Evolutionary conservation across 495 filamentous ascomycete genomes (phyloP).

Genomic region (Aspergillus heteromorphus): DNA sequence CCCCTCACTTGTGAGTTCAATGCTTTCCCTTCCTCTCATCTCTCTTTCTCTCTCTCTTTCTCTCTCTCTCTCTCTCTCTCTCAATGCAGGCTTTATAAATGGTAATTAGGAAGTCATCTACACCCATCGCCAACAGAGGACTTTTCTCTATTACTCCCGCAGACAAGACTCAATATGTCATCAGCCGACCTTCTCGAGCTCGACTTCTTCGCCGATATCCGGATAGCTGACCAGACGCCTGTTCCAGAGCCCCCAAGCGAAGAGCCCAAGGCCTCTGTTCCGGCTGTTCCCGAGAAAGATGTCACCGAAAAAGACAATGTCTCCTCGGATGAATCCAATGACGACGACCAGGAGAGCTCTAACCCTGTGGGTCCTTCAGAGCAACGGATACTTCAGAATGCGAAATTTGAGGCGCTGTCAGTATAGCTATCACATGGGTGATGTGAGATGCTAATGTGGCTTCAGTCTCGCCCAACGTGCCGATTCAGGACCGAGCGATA

Average conservation of each 20-base stretch:
- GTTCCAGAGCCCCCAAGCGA: background rate
- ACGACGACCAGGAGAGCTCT: constrained; percentile 23
- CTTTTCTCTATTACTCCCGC: background rate
- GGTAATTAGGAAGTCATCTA: too few species aligned
- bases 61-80: too few species aligned
- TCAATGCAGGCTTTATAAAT: too few species aligned
- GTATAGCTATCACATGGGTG: constrained; percentile 8
- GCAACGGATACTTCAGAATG: constrained; percentile 44
- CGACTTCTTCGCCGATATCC: background rate
- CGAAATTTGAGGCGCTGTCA: constrained; percentile 49
- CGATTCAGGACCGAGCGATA: constrained; percentile 24
- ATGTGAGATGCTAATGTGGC: constrained; percentile 13
- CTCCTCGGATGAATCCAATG: constrained; percentile 27
- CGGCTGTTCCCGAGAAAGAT: background rate
- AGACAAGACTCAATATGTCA: background rate
- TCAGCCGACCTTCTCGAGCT: background rate
- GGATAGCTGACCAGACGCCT: background rate
- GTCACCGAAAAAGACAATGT: too few species aligned
- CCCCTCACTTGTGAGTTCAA: background rate
- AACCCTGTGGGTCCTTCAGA: constrained; percentile 37
- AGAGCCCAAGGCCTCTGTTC: too few species aligned
- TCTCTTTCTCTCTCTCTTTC: background rate
- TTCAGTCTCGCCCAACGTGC: constrained; percentile 40
- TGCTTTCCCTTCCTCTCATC: background rate
- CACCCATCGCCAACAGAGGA: background rate